phyloP scores from a whole-genome alignment of 352 stramenopile species.

The Phytopythium oedochilum region DNA sequence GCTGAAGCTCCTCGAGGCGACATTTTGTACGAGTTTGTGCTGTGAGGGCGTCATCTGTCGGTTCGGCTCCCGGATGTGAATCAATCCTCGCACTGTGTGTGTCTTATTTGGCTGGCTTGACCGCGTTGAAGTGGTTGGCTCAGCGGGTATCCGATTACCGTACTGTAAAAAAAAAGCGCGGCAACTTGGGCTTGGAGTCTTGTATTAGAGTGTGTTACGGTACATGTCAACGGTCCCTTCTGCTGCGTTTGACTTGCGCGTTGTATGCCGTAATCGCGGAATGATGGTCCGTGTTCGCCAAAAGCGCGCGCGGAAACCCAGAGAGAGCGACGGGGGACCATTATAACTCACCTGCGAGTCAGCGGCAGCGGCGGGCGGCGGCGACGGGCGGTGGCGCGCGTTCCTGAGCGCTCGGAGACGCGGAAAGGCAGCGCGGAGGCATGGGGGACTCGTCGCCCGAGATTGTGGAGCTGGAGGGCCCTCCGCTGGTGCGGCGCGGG shows the following conservation, averaged over 20 bases:
- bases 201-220: background rate
- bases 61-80: too few relatives aligned
- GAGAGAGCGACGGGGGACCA: too few relatives aligned
- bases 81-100: too few relatives aligned
- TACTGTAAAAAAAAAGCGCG: constrained; percentile 4
- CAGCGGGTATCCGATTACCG: too few relatives aligned
- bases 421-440: constrained; percentile 1
- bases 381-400: too few relatives aligned
- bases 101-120: too few relatives aligned
- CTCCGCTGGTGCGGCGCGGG: background rate
- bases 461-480: constrained; percentile 1
- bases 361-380: too few relatives aligned
- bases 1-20: constrained; percentile 7
- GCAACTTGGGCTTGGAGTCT: background rate
- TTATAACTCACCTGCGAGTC: too few relatives aligned
- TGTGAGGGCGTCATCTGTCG: constrained; percentile 41
- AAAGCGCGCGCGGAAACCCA: background rate
- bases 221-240: background rate
- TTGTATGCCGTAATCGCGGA: constrained; percentile 21
- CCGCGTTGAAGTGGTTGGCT: constrained; percentile 2
- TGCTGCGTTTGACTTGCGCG: background rate
- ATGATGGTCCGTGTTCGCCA: constrained; percentile 16
- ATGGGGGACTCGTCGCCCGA: constrained; percentile 17
- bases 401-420: background rate
- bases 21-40: constrained; percentile 67